phyloP scores from a whole-genome alignment of 202 grass and related monocot genomes.

The Schoenoplectus tabernaemontani region DNA sequence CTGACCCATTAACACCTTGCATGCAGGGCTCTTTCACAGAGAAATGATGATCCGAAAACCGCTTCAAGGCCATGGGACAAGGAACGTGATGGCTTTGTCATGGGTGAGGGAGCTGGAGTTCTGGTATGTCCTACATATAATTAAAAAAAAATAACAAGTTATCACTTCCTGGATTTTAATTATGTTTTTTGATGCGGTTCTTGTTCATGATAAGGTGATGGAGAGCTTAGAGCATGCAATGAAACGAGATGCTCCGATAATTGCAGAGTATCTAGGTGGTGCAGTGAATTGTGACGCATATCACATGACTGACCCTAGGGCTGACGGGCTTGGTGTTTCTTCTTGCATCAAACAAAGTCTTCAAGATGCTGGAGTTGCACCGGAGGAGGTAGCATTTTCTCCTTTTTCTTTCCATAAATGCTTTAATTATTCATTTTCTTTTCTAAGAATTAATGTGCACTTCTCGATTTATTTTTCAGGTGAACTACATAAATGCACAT shows the following conservation, averaged over 20 bases:
- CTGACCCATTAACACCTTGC: not conserved
- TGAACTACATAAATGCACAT: constrained; percentile 97
- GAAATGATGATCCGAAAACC: constrained; percentile 67
- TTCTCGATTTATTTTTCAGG: constrained; percentile 41
- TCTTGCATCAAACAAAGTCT: constrained; percentile 65
- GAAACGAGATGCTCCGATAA: constrained; percentile 59
- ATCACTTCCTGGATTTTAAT: not conserved
- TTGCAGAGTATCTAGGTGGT: constrained; percentile 76
- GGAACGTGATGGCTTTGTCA: constrained; percentile 75
- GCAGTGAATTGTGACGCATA: constrained; percentile 88
- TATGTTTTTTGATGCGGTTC: constrained; percentile 3
- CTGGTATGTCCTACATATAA: constrained; percentile 33
- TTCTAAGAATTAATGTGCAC: not conserved
- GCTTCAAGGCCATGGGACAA: constrained; percentile 84
- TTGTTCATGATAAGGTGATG: constrained; percentile 49
- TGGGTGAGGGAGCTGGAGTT: constrained; percentile 86
- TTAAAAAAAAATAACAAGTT: not conserved
- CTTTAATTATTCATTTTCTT: not conserved
- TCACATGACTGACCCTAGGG: constrained; percentile 78
- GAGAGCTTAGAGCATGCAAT: constrained; percentile 79
- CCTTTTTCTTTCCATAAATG: not conserved
- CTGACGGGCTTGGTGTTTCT: constrained; percentile 74
- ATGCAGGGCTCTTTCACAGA: constrained; percentile 61
- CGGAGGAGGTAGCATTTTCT: constrained; percentile 57
- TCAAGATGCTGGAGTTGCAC: constrained; percentile 64